Evolutionary conservation across 2,329 filamentous ascomycete species (phyloP).

Genomic region (Neocatenulostroma microsporum): DNA sequence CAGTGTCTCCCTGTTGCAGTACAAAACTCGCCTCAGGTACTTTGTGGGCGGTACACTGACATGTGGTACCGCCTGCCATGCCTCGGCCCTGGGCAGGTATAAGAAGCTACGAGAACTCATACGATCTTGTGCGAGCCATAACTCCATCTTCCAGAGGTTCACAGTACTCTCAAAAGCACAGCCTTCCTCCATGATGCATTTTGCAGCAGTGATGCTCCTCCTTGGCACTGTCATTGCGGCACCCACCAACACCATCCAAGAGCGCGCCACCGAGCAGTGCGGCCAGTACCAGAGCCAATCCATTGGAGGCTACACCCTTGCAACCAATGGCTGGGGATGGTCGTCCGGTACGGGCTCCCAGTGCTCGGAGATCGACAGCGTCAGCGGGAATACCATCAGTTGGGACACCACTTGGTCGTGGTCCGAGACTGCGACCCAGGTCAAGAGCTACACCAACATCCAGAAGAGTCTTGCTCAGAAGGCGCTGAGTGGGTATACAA

Average conservation of each 20-base stretch:
- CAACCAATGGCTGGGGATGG: constrained; percentile 17
- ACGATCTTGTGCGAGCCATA: background rate
- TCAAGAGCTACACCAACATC: constrained; percentile 38
- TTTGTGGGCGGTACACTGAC: too few relatives aligned
- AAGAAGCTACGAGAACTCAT: background rate
- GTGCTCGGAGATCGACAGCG: constrained; percentile 16
- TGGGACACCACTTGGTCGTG: constrained; percentile 19
- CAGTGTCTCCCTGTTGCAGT: too few relatives aligned
- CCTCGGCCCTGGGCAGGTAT: background rate
- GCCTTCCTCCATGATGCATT: background rate
- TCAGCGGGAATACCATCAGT: constrained; percentile 12
- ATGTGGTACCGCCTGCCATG: too few relatives aligned
- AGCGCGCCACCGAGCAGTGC: constrained; percentile 5
- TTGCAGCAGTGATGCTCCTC: background rate
- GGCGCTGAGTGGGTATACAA: constrained; percentile 31
- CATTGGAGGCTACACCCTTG: constrained; percentile 12
- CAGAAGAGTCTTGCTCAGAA: constrained; percentile 26
- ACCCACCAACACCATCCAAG: background rate
- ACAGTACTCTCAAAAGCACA: background rate
- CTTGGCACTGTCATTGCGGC: constrained; percentile 1
- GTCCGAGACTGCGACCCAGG: constrained; percentile 20
- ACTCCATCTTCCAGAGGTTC: background rate
- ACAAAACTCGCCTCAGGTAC: too few relatives aligned
- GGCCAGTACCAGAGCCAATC: constrained; percentile 6
- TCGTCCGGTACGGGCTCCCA: constrained; percentile 12